These are phyloP conservation scores for Apiotrichum veenhuisii DNA, from an alignment of 1,284 basidiomycete species.

Conservation along the genomic window DNA sequence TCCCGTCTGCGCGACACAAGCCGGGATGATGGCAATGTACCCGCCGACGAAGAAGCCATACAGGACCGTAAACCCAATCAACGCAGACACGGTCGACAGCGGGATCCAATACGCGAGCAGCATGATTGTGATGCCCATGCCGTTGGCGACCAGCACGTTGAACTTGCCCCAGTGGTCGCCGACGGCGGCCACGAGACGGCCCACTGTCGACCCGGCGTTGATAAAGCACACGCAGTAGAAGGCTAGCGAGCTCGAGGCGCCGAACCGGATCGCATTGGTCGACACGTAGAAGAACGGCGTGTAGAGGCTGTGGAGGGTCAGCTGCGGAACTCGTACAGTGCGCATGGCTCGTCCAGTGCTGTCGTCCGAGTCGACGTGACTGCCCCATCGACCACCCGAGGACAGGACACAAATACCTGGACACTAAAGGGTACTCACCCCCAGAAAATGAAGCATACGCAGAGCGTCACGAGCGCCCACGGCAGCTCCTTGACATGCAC, in stretches of 20 bases:
- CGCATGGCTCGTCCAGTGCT: too few relatives aligned
- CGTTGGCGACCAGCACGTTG: constrained; percentile 23
- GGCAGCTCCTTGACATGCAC: constrained; percentile 21
- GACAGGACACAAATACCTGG: too few relatives aligned
- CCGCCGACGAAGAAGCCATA: constrained; percentile 39
- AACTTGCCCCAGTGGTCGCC: constrained; percentile 17
- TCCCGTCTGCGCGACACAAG: constrained; percentile 24
- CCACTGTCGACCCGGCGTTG: constrained; percentile 33
- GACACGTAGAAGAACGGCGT: constrained; percentile 35
- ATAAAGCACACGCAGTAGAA: constrained; percentile 32
- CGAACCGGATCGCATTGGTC: constrained; percentile 28
- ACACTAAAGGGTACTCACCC: background rate
- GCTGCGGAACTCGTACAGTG: background rate
- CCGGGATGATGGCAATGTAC: constrained; percentile 28
- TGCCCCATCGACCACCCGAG: too few relatives aligned
- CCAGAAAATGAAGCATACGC: constrained; percentile 26
- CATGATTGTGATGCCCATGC: background rate
- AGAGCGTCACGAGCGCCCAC: constrained; percentile 24
- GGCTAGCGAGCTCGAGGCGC: constrained; percentile 25
- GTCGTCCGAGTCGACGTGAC: too few relatives aligned
- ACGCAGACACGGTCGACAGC: constrained; percentile 18
- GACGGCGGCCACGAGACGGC: constrained; percentile 13
- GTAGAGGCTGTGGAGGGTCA: constrained; percentile 18
- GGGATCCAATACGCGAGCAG: constrained; percentile 28
- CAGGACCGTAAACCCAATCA: constrained; percentile 37